Conservation (phyloP, 2,329 filamentous ascomycete genomes). For the Scortechinia acanthostroma region DNA sequence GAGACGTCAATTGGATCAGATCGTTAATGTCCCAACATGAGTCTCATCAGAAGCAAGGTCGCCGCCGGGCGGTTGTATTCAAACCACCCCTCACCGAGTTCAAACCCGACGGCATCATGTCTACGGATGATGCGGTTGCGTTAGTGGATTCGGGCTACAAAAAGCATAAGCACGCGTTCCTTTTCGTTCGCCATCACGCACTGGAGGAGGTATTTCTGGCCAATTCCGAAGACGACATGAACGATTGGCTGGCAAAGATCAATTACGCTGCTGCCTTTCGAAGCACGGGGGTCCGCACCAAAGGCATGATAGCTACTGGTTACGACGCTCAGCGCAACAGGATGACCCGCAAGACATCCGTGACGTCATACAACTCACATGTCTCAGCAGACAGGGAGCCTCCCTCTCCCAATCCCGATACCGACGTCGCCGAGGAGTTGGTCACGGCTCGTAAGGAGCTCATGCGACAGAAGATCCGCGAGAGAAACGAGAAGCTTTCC, state of each 20-base stretch:
- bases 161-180: slow-evolving; percentile 67
- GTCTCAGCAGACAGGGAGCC: background rate
- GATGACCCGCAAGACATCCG: slow-evolving; percentile 41
- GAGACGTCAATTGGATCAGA: slow-evolving; percentile 66
- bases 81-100: slow-evolving; percentile 63
- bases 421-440: slow-evolving; percentile 55
- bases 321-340: slow-evolving; percentile 53
- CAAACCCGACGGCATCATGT: slow-evolving; percentile 66
- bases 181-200: slow-evolving; percentile 60
- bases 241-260: slow-evolving; percentile 67
- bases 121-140: slow-evolving; percentile 67
- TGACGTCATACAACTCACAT: slow-evolving; percentile 6
- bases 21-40: slow-evolving; percentile 61
- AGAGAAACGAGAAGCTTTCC: slow-evolving; percentile 56
- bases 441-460: slow-evolving; percentile 56
- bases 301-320: slow-evolving; percentile 56
- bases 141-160: slow-evolving; percentile 62
- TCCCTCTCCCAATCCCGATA: slow-evolving; percentile 28
- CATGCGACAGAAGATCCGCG: slow-evolving; percentile 57
- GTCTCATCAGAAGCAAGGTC: slow-evolving; percentile 48
- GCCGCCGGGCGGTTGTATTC: slow-evolving; percentile 52
- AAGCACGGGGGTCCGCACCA: slow-evolving; percentile 61
- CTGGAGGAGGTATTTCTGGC: slow-evolving; percentile 67
- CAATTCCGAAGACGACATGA: slow-evolving; percentile 63
- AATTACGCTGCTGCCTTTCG: slow-evolving; percentile 71